Evolutionary conservation across 768 basidiomycete genomes (phyloP), one percentile per base, ranked within the genome.

Genomic region (Kwoniella dejecticola): DNA sequence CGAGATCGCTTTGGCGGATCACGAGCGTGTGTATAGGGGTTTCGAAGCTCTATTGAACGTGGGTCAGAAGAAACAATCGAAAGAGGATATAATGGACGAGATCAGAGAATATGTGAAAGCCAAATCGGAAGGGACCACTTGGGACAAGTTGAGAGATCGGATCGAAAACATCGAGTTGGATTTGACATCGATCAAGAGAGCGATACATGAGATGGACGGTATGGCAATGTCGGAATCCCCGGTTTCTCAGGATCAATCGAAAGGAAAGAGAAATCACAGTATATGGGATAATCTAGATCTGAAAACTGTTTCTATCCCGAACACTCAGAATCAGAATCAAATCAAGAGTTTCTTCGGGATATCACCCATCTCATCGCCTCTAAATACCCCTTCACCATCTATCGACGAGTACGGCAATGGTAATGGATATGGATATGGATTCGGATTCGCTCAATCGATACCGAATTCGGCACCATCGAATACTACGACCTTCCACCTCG

Each of bases 1-100:
- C 13, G 77, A 79, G 54, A 79, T 79, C 30, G 72, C 74, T 21
- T 52, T 76, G 1, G 72, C 77, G 2, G 77, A 79, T 58, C 72
- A 79, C 49, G 72, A 77, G n/a, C 59, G 77, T 19, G 68, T 76
- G 0, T 68, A 68, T 30, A 55, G 65, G 4, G 77, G 77, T 5
- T 74, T 76, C 41, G 74, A 77, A 61, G 74, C 77, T 3, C 44
- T 79, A 17, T 64, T 77, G 33, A 64, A 71, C 21, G 71, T 79
- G 1, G 68, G 67, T 29, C 50, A 55, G 21, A 66, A 52, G 58
- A 15, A 36, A 30, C 1, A 33, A 60, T 53, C 15, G 65, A 65
- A 3, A 30, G 48, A 13, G 52, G 41, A 19, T 41, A 67, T 75
- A 5, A 38, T 72, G 38, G 47, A 60, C 19, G 73, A 75, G 47